Conservation (phyloP, 2,329 filamentous ascomycete genomes). For the Chaetomiaceae sp. region DNA sequence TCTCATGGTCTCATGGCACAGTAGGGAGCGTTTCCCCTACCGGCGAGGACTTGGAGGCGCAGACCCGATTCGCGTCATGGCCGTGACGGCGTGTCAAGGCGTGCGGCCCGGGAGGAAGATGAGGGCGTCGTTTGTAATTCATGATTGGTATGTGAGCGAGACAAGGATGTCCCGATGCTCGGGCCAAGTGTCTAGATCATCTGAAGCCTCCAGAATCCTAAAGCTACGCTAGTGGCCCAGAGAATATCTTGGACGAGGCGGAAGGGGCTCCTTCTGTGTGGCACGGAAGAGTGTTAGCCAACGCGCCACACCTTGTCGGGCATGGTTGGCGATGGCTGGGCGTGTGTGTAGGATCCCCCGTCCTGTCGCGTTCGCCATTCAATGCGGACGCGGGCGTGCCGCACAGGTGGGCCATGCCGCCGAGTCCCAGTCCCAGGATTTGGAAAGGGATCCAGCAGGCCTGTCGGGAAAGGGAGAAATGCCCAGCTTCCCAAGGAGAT, state of each 20-base stretch:
- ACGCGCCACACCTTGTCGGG: not conserved
- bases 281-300: not conserved
- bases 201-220: not conserved
- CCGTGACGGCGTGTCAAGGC: not conserved
- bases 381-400: too few relatives aligned
- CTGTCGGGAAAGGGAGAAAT: too few relatives aligned
- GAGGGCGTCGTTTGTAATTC: not conserved
- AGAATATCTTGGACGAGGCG: not conserved
- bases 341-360: too few relatives aligned
- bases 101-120: not conserved
- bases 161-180: not conserved
- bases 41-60: conserved; percentile 11
- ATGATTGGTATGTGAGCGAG: conserved; percentile 5
- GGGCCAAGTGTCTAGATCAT: not conserved
- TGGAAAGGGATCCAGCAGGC: too few relatives aligned
- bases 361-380: too few relatives aligned
- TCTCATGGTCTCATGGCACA: conserved; percentile 1
- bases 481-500: too few relatives aligned
- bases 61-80: conserved; percentile 1
- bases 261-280: not conserved
- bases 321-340: not conserved
- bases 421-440: too few relatives aligned
- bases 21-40: too few relatives aligned
- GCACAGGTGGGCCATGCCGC: too few relatives aligned
- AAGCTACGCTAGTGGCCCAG: not conserved